Percentiles rank a stretch among this genome's conserved stretches.
Evolutionary conservation across 1,139 yeast genomes (phyloP).

Genomic region (Yamadazyma membranifaciens): DNA sequence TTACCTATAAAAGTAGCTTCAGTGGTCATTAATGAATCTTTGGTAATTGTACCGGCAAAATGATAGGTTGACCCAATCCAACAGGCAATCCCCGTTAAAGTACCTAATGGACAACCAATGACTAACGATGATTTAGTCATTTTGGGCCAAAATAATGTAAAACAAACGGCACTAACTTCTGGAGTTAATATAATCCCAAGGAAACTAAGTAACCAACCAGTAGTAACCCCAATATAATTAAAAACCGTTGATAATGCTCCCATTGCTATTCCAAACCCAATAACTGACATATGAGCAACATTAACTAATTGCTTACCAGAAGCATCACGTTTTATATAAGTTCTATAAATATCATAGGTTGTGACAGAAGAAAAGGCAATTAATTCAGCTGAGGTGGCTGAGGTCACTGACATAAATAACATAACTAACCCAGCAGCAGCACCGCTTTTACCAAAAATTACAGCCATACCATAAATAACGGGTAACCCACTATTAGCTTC

Average conservation of each 20-base stretch:
- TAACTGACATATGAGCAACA: constrained; percentile 26
- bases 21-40: constrained; percentile 24
- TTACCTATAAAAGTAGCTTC: constrained; percentile 36
- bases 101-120: constrained; percentile 47
- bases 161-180: constrained; percentile 33
- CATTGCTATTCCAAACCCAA: constrained; percentile 26
- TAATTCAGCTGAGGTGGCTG: constrained; percentile 38
- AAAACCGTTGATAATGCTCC: constrained; percentile 29
- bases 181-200: constrained; percentile 33
- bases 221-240: constrained; percentile 29
- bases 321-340: constrained; percentile 33
- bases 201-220: constrained; percentile 30
- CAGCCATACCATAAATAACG: constrained; percentile 19
- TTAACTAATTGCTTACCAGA: constrained; percentile 30
- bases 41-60: constrained; percentile 21
- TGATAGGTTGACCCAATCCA: constrained; percentile 39
- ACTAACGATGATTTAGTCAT: constrained; percentile 40
- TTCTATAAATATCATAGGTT: constrained; percentile 35
- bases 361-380: constrained; percentile 37
- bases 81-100: constrained; percentile 41
- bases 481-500: constrained; percentile 22
- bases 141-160: constrained; percentile 47
- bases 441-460: constrained; percentile 32
- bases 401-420: constrained; percentile 37
- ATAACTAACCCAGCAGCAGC: constrained; percentile 35